A percentile compares a stretch with the other conserved stretches of the same genome.
Conservation (phyloP, 495 filamentous ascomycete species). For the Neurospora tetraspora region DNA sequence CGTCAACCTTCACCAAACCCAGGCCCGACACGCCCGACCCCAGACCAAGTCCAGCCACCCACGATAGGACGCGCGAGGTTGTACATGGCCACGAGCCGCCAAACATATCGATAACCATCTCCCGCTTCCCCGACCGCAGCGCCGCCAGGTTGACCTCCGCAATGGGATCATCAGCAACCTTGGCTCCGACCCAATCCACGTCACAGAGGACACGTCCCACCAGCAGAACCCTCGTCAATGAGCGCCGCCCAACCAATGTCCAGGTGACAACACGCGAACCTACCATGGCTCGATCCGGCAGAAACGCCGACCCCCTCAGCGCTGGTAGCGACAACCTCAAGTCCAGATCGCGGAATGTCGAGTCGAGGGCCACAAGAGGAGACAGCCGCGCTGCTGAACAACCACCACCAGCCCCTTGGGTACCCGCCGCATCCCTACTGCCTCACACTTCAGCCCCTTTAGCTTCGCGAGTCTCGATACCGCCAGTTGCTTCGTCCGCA, state of each 20-base stretch:
- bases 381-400: constrained; percentile 9
- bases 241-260: constrained; percentile 38
- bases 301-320: constrained; percentile 55
- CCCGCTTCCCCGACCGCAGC: not conserved
- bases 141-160: not conserved
- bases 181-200: not conserved
- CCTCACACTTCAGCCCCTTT: constrained; percentile 83
- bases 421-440: constrained; percentile 69
- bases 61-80: not conserved
- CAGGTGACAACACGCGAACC: constrained; percentile 58
- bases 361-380: not conserved
- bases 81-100: not conserved
- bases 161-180: not conserved
- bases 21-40: not conserved
- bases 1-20: not conserved
- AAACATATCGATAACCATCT: not conserved
- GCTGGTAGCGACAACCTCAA: constrained; percentile 21
- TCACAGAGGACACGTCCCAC: constrained; percentile 17
- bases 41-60: not conserved
- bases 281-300: constrained; percentile 43
- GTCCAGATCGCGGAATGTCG: not conserved
- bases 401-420: constrained; percentile 45
- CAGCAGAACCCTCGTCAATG: constrained; percentile 28
- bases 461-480: constrained; percentile 74
- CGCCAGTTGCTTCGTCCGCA: constrained; percentile 62